Percentiles rank a stretch among this genome's conserved stretches.
These are phyloP conservation scores for Phialemonium atrogriseum DNA, from an alignment of 2,329 filamentous ascomycete genomes.

Conservation along the genomic window DNA sequence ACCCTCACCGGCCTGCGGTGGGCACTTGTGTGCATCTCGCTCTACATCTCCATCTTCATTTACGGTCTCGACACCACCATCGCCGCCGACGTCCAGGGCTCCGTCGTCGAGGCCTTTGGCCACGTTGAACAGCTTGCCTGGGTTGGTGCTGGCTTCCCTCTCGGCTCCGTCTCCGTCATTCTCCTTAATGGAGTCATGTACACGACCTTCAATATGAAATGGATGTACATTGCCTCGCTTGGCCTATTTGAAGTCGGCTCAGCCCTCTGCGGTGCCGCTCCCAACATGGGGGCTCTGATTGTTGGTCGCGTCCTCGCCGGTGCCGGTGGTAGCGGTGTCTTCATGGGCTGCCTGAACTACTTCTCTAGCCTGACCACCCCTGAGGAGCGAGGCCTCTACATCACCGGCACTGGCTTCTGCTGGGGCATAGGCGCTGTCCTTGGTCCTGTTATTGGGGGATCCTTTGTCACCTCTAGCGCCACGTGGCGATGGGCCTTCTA, in stretches of 20 bases:
- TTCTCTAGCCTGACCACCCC: conserved; percentile 19
- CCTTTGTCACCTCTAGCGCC: conserved; percentile 21
- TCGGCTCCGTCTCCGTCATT: conserved; percentile 17
- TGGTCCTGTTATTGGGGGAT: conserved; percentile 27
- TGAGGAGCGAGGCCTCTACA: conserved; percentile 22
- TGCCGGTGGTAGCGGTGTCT: conserved; percentile 20
- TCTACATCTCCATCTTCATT: conserved; percentile 20
- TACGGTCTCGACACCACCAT: conserved; percentile 33
- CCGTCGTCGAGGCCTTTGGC: conserved; percentile 26
- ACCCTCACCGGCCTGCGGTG: too few relatives aligned
- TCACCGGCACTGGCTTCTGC: conserved; percentile 18
- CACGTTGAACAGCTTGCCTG: conserved; percentile 29
- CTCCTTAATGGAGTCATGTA: too few relatives aligned
- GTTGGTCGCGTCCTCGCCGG: conserved; percentile 22
- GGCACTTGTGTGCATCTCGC: conserved; percentile 15
- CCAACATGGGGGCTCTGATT: conserved; percentile 18
- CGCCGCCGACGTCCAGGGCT: conserved; percentile 32
- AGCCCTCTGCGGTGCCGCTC: conserved; percentile 17
- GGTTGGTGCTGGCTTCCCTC: conserved; percentile 27
- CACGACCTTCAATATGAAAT: conserved; percentile 10
- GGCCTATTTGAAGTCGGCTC: conserved; percentile 22
- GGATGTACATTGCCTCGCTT: conserved; percentile 13
- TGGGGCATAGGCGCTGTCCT: conserved; percentile 30
- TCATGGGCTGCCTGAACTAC: conserved; percentile 20
- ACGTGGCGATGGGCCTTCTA: conserved; percentile 36